Percentiles rank a stretch among this genome's conserved stretches.
These are phyloP conservation scores for Deuterostichococcus epilithicus DNA, from an alignment of 139 green algal species.

Conservation along the genomic window DNA sequence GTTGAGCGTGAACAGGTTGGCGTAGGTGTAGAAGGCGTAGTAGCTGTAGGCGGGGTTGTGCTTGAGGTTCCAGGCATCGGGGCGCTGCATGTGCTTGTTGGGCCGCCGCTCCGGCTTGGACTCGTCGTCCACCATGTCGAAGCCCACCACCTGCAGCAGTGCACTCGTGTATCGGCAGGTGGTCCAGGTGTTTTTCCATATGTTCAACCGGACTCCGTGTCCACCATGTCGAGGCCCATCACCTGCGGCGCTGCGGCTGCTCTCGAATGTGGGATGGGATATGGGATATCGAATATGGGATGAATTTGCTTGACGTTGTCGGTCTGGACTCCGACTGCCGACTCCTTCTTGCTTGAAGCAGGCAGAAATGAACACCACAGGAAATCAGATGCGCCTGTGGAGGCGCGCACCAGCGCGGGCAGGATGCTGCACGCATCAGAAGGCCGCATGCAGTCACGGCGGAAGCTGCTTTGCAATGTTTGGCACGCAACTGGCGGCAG, in stretches of 20 bases:
- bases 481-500: too few relatives aligned
- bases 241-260: conserved; percentile 46
- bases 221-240: conserved; percentile 90
- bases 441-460: too few relatives aligned
- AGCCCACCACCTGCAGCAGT: conserved; percentile 82
- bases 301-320: too few relatives aligned
- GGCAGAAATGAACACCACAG: too few relatives aligned
- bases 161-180: neutral
- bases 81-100: conserved; percentile 88
- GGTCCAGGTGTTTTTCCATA: neutral
- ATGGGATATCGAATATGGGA: too few relatives aligned
- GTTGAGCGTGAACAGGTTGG: conserved; percentile 96
- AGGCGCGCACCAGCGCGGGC: too few relatives aligned
- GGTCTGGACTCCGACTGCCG: too few relatives aligned
- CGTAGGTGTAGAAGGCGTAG: conserved; percentile 98
- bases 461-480: too few relatives aligned
- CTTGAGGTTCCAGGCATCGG: conserved; percentile 66
- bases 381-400: too few relatives aligned
- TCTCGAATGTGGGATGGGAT: too few relatives aligned
- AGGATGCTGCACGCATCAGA: too few relatives aligned
- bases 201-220: conserved; percentile 62
- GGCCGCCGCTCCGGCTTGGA: conserved; percentile 93
- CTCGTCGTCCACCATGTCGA: conserved; percentile 99
- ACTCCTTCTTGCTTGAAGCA: too few relatives aligned
- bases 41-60: conserved; percentile 92